phyloP scores from a whole-genome alignment of 2,329 filamentous ascomycete genomes.

The Fusarium decemcellulare region DNA sequence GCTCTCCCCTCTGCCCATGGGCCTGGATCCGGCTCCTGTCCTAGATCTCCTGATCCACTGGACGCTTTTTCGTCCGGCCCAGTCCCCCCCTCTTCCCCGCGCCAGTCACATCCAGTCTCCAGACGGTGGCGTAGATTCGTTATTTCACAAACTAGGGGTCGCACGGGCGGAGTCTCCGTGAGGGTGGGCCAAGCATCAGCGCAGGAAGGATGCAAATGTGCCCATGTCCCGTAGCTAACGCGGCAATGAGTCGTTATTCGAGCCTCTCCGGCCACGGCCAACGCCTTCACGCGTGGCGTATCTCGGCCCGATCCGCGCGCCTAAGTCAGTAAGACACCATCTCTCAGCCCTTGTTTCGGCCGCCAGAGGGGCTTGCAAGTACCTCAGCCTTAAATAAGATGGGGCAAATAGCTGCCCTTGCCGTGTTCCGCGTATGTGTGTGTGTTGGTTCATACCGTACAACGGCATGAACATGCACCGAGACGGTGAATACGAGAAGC shows the following conservation, averaged over 20 bases:
- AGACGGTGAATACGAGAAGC: neutral
- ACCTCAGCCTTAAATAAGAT: constrained; percentile 23
- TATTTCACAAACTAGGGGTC: neutral
- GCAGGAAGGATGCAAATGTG: constrained; percentile 26
- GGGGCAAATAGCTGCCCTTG: constrained; percentile 2
- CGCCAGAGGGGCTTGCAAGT: neutral
- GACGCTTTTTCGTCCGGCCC: neutral
- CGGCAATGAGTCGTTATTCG: constrained; percentile 6
- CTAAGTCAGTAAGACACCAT: constrained; percentile 6
- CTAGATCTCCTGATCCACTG: constrained; percentile 12
- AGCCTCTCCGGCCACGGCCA: neutral
- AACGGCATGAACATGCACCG: neutral
- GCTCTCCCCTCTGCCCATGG: neutral
- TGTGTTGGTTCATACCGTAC: neutral
- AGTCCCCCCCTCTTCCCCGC: constrained; percentile 1
- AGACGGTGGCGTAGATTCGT: neutral
- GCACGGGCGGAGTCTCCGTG: neutral
- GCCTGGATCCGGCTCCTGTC: neutral
- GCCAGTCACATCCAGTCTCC: neutral
- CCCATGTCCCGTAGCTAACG: constrained; percentile 10
- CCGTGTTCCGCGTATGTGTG: neutral
- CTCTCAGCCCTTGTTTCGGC: constrained; percentile 5
- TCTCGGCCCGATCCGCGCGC: constrained; percentile 16
- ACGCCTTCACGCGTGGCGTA: neutral
- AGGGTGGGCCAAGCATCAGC: constrained; percentile 26